Evolutionary conservation across 2,329 filamentous ascomycete species (phyloP), one percentile per base, ranked within the genome.

Genomic region (Xylariomycetidae sp.): DNA sequence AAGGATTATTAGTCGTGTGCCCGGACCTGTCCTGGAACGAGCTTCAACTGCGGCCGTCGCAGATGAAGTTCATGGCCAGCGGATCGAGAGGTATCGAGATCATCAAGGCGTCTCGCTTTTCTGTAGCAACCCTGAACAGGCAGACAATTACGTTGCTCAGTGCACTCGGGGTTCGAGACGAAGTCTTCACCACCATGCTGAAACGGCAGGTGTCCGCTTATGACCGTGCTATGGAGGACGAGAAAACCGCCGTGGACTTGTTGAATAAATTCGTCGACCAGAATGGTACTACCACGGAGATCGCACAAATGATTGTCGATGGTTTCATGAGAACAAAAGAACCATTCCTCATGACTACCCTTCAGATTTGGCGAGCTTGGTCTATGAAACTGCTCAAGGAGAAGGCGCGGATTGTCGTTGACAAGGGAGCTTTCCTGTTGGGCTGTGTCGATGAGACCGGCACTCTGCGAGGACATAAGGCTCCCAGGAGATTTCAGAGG

Each of bases 111-210:
- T 90, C 92, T 1, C 74, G 79, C 2, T 85, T 80, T 50, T 81
- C 87, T 1, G 73, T 77, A 3, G 87, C 90, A 1, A 85, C 82
- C 4, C 70, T 98, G 27, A 98, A 98, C 48, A 77, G 89, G 19
- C 92, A 98, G 56, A 80, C 89, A 1, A 96, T 98, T 36, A 69
- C 82, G 2, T 82, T 97, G n/a, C 65, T 98, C 0, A 85, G 85
- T 11, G 69, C 78, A 4, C 74, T 96, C 1, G 87, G 87, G 0
- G 80, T 97, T 1, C 63, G 72, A 0, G 77, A 81, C 31, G 27
- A 61, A 0, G 69, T 82, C 0, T 94, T 98, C 47, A 56, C 79
- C 14, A 50, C 63, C 0, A 83, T 90, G 52, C 70, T 94, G 32
- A 62, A 72, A 11, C 58, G 69, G 1, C 87, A 94, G 62, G 63